Evolutionary conservation across 2,329 filamentous ascomycete species (phyloP).

Genomic region (Fusarium beomiforme): DNA sequence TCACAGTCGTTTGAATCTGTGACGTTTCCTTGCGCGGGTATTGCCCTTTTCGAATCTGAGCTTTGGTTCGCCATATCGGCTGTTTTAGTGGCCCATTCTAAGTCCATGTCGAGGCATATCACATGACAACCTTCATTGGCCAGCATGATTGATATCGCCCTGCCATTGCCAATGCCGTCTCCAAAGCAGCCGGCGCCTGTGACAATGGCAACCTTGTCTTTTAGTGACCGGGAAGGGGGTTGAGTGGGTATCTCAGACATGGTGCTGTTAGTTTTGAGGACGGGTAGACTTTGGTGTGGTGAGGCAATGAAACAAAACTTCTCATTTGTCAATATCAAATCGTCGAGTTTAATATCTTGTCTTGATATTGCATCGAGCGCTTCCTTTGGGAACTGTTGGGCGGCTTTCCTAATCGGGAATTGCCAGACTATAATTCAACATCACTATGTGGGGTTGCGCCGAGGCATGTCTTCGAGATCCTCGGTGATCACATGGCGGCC

Average conservation of each 20-base stretch:
- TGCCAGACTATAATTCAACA: neutral
- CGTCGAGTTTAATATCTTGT: neutral
- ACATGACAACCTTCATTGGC: slow-evolving; percentile 67
- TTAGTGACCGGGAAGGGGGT: slow-evolving; percentile 27
- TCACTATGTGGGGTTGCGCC: neutral
- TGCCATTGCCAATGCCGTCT: slow-evolving; percentile 69
- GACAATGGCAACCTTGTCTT: slow-evolving; percentile 60
- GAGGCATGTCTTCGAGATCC: neutral
- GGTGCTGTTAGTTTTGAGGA: neutral
- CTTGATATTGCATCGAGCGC: neutral
- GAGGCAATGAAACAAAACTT: neutral
- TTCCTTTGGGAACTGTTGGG: neutral
- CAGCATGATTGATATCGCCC: slow-evolving; percentile 66
- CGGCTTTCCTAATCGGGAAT: slow-evolving; percentile 10
- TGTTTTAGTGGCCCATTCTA: slow-evolving; percentile 61
- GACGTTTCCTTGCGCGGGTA: slow-evolving; percentile 63
- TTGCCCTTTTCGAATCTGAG: slow-evolving; percentile 51
- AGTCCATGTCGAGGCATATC: slow-evolving; percentile 65
- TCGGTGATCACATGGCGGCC: neutral
- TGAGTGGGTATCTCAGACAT: slow-evolving; percentile 18
- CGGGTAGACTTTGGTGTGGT: neutral
- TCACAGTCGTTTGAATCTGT: slow-evolving; percentile 63
- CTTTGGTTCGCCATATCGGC: slow-evolving; percentile 59
- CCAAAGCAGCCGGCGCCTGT: slow-evolving; percentile 67
- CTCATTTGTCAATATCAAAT: neutral